Conservation (phyloP, 176 grass and related monocot species). For the Lolium multiflorum region DNA sequence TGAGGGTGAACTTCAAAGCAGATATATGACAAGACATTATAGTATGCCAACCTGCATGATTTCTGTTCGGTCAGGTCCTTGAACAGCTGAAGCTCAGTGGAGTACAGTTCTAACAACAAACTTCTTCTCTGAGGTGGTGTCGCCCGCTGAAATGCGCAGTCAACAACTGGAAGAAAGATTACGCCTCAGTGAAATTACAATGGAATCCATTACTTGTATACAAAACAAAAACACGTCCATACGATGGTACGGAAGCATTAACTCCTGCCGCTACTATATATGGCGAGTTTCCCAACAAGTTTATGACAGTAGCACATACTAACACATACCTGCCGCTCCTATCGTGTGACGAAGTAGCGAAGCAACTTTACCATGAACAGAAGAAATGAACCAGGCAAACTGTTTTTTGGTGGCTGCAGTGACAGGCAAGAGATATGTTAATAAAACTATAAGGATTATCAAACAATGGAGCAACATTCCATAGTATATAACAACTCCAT, state of each 20-base stretch:
- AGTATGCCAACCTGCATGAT: constrained; percentile 52
- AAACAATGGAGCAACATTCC: constrained; percentile 27
- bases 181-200: constrained; percentile 16
- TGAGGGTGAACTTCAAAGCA: not conserved
- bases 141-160: constrained; percentile 71
- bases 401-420: constrained; percentile 83
- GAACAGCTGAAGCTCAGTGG: constrained; percentile 92
- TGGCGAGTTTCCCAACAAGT: not conserved
- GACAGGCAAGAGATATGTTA: constrained; percentile 42
- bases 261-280: too few species aligned
- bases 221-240: constrained; percentile 15
- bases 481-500: not conserved
- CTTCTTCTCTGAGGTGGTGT: constrained; percentile 72
- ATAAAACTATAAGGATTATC: not conserved
- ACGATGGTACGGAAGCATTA: not conserved
- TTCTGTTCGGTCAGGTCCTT: constrained; percentile 76
- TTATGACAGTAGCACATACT: not conserved
- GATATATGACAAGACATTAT: constrained; percentile 4
- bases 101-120: constrained; percentile 90
- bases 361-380: constrained; percentile 78
- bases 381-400: constrained; percentile 82
- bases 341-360: constrained; percentile 78
- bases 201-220: constrained; percentile 13
- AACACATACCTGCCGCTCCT: constrained; percentile 70
- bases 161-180: constrained; percentile 70